These are phyloP conservation scores for Annona cherimola DNA, from an alignment of 164 flowering plant species.

Conservation along the genomic window DNA sequence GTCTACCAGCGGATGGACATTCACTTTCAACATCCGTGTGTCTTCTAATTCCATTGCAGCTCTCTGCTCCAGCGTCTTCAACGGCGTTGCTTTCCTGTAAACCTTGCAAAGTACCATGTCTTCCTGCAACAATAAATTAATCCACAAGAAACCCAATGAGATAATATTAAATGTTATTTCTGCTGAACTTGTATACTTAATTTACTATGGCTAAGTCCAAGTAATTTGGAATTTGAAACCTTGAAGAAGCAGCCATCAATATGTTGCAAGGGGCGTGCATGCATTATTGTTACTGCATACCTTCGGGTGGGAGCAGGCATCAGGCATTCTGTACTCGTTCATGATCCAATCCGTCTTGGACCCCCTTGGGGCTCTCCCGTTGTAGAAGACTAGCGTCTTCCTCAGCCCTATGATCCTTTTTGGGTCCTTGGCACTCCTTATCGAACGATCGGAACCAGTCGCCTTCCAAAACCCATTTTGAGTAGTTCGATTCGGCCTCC, in stretches of 20 bases:
- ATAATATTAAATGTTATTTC: no score
- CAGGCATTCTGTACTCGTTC: slow-evolving; percentile 65
- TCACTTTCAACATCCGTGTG: slow-evolving; percentile 3
- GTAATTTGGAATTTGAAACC: no score
- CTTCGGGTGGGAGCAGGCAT: slow-evolving; percentile 19
- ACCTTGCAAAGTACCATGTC: slow-evolving; percentile 75
- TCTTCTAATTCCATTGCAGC: slow-evolving; percentile 62
- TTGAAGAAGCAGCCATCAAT: no score
- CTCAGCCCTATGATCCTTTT: slow-evolving; percentile 57
- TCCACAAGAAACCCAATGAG: not conserved
- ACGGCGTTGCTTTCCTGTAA: slow-evolving; percentile 86
- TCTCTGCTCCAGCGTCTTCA: slow-evolving; percentile 81
- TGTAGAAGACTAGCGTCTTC: slow-evolving; percentile 89
- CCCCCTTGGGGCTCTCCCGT: slow-evolving; percentile 77
- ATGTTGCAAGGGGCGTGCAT: not conserved
- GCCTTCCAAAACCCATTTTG: slow-evolving; percentile 91
- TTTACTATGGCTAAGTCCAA: no score
- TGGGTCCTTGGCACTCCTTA: slow-evolving; percentile 46
- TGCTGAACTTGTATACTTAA: no score
- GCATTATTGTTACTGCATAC: slow-evolving; percentile 3
- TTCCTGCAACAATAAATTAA: slow-evolving; percentile 18
- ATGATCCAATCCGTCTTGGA: slow-evolving; percentile 91
- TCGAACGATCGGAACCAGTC: slow-evolving; percentile 80
- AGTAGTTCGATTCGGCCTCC: slow-evolving; percentile 89
- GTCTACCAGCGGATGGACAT: slow-evolving; percentile 16